Conservation (phyloP, 805 yeast genomes). For the Debaryomyces castellii region DNA sequence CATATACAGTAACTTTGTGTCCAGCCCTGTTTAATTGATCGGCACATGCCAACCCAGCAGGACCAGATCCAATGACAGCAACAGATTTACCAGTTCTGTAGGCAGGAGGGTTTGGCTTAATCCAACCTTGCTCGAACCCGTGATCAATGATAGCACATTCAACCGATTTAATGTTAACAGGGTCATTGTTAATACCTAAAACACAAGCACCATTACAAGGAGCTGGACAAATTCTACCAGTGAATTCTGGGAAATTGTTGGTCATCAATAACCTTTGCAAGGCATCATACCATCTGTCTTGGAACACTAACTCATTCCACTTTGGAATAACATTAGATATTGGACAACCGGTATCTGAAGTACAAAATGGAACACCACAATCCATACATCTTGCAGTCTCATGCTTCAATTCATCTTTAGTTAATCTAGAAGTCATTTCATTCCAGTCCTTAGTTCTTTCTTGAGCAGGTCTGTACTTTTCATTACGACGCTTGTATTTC, state of each 20-base stretch:
- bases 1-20: conserved; percentile 86
- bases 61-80: conserved; percentile 95
- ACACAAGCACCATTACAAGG: conserved; percentile 98
- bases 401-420: conserved; percentile 80
- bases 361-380: conserved; percentile 99
- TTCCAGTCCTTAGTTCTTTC: conserved; percentile 87
- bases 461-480: conserved; percentile 76
- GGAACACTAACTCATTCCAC: conserved; percentile 95
- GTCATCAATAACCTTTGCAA: conserved; percentile 90
- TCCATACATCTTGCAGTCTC: conserved; percentile 99
- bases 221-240: conserved; percentile 98
- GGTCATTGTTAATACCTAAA: conserved; percentile 87
- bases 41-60: conserved; percentile 95
- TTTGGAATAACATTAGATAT: conserved; percentile 95
- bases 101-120: conserved; percentile 76
- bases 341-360: conserved; percentile 97
- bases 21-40: conserved; percentile 97
- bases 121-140: conserved; percentile 97
- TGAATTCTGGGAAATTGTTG: conserved; percentile 97
- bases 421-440: conserved; percentile 77
- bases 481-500: conserved; percentile 88
- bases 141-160: conserved; percentile 96
- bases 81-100: conserved; percentile 80
- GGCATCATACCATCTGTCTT: conserved; percentile 93
- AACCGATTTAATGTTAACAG: conserved; percentile 94